Evolutionary conservation across 2,329 filamentous ascomycete genomes (phyloP).

Genomic region (Diaporthe sp.): DNA sequence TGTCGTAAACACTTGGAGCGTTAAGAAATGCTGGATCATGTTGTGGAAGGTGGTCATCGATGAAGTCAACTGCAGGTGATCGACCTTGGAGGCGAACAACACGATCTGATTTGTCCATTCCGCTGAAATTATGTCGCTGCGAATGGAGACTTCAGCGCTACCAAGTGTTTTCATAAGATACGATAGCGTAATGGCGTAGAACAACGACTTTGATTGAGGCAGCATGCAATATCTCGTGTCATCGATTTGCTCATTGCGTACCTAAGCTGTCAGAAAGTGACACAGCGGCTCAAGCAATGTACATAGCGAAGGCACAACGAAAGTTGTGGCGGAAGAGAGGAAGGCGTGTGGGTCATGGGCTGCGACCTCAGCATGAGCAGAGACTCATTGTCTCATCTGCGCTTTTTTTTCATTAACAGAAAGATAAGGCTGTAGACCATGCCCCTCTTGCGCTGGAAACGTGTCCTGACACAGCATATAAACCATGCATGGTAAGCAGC

Average conservation of each 20-base stretch:
- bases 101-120: neutral
- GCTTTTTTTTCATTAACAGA: neutral
- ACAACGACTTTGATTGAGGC: neutral
- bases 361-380: neutral
- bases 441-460: too few relatives aligned
- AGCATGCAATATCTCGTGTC: too few relatives aligned
- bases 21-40: neutral
- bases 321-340: neutral
- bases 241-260: too few relatives aligned
- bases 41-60: neutral
- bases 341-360: neutral
- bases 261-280: too few relatives aligned
- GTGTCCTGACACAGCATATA: neutral
- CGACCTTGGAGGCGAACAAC: neutral
- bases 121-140: neutral
- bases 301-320: neutral
- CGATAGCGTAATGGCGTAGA: neutral
- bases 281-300: neutral
- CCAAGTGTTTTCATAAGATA: too few relatives aligned
- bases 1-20: neutral
- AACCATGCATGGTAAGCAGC: neutral
- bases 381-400: neutral
- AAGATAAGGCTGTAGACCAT: neutral
- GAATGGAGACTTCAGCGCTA: too few relatives aligned
- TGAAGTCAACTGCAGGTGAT: neutral